Percentiles rank a stretch among this genome's conserved stretches.
Conservation (phyloP, 257 asterid species). For the Nicotiana benthamiana region DNA sequence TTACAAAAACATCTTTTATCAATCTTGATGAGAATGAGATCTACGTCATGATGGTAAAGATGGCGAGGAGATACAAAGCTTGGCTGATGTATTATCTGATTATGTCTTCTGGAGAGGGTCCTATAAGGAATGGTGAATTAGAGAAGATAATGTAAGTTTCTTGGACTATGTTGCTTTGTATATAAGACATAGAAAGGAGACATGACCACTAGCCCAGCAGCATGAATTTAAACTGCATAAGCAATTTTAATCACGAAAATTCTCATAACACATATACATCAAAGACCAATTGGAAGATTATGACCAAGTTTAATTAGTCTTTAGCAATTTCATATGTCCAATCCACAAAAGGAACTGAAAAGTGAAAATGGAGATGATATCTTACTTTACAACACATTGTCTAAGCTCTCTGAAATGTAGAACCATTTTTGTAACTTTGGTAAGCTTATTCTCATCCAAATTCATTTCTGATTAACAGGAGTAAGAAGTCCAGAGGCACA, state of each 20-base stretch:
- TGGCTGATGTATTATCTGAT: conserved; percentile 81
- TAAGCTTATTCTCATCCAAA: background rate
- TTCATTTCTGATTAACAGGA: conserved; percentile 18
- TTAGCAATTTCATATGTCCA: background rate
- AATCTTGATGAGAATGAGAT: conserved; percentile 25
- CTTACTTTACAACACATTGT: background rate
- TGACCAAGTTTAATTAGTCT: background rate
- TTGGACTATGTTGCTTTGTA: background rate
- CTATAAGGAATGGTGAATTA: conserved; percentile 9
- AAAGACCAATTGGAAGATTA: background rate
- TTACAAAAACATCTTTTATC: background rate
- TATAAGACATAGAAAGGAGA: background rate
- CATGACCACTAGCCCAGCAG: background rate
- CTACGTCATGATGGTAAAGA: conserved; percentile 43
- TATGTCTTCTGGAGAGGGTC: conserved; percentile 38
- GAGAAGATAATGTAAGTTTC: conserved; percentile 26
- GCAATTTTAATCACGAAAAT: background rate
- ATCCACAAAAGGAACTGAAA: background rate
- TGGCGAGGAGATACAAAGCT: conserved; percentile 62
- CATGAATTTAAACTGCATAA: background rate
- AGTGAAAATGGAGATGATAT: background rate
- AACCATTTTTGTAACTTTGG: background rate
- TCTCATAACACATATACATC: background rate
- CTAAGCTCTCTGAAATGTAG: background rate
- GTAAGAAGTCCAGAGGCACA: conserved; percentile 21